Base-by-base conservation (phyloP, 345 rosid species). In the Angophora floribunda region DNA sequence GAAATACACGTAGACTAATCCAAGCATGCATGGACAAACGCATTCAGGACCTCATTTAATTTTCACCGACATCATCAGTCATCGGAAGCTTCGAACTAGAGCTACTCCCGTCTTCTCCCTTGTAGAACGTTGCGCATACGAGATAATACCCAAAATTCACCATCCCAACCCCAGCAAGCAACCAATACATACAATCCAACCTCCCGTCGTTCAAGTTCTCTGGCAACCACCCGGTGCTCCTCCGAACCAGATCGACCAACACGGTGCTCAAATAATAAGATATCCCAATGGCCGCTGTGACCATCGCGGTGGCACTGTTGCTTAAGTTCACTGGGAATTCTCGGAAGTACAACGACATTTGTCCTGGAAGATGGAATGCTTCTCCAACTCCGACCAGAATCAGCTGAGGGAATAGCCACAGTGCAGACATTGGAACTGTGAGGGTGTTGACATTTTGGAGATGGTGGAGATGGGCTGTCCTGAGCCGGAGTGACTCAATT, bases 401-500 rank as follows among this genome's bases (percentile, higher is more conserved):
- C 1, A 94, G 87, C 80, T 92, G 93, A 47, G 94, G 93, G 87
- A 93, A 89, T 52, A 96, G 78, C 96, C 96, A 94, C 13, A 93
- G 2, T 7, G 88, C 95, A 49, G 89, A 80, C 94, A 94, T 93
- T 1, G 93, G 93, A 75, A 89, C 91, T 3, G 36, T 2, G 88
- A 57, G 41, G 4, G 51, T 82, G 36, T 44, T 19, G 36, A 75
- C 47, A 36, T 75, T 17, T 49, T 82, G 80, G 36, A 86, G 67
- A 55, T 86, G 88, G 41, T 87, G 87, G 47, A 36, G 52, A 50
- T 87, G 90, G n/a, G 89, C 87, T 63, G 57, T n/a, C 63, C 89
- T 85, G 52, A 94, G 91, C 86, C 96, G 86, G 52, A 80, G 87
- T 22, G 90, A 88, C 87, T 93, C 92, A 28, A 91, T 78, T 41